These are phyloP conservation scores for Populus tomentosa DNA, from an alignment of 441 rosid genomes.

Conservation along the genomic window DNA sequence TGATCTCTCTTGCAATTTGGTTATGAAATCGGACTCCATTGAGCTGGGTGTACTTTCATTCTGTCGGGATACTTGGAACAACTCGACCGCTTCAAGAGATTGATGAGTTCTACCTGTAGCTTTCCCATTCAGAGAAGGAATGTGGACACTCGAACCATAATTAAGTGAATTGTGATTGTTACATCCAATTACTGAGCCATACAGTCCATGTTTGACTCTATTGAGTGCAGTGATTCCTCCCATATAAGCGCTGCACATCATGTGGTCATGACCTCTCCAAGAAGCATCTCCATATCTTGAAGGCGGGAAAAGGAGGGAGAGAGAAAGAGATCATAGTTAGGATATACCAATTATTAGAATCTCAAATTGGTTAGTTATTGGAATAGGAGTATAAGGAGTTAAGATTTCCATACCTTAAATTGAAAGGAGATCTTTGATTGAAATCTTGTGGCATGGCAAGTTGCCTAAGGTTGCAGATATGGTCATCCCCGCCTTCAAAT, in stretches of 20 bases:
- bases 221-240: conserved; percentile 28
- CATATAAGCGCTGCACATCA: conserved; percentile 24
- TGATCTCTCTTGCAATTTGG: conserved; percentile 20
- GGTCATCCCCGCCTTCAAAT: conserved; percentile 40
- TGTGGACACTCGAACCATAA: conserved; percentile 20
- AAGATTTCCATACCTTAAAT: conserved; percentile 29
- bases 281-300: conserved; percentile 43
- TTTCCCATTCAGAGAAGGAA: conserved; percentile 15
- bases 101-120: conserved; percentile 17
- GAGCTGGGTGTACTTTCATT: conserved; percentile 23
- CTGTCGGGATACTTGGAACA: conserved; percentile 30
- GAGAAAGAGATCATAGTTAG: neutral
- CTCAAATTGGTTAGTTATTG: neutral
- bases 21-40: conserved; percentile 11
- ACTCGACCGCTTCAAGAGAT: conserved; percentile 26
- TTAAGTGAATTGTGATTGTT: conserved; percentile 25
- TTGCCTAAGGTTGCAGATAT: conserved; percentile 53
- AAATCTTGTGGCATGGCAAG: conserved; percentile 58
- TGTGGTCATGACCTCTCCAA: conserved; percentile 41
- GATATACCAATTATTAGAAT: neutral
- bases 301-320: neutral
- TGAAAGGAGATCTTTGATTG: conserved; percentile 40
- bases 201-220: conserved; percentile 32
- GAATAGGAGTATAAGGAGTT: neutral
- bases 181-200: conserved; percentile 31